Evolutionary conservation across 768 basidiomycete species (phyloP).

Genomic region (Daedaleopsis nitida): DNA sequence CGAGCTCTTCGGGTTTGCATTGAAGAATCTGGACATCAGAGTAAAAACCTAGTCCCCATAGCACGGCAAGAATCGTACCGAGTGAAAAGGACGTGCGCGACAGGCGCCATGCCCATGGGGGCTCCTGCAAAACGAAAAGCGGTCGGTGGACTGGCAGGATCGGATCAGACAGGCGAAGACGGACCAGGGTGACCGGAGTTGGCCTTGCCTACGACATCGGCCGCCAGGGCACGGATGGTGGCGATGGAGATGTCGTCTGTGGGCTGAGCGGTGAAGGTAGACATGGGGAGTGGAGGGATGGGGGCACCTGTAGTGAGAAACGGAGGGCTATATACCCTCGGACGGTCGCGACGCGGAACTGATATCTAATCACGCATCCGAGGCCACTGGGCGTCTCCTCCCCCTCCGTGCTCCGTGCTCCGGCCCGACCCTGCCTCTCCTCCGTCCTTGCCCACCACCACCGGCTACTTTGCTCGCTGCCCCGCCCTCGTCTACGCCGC

Average conservation of each 20-base stretch:
- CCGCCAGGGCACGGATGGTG: slow-evolving; percentile 77
- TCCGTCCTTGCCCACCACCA: neutral
- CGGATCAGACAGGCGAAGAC: slow-evolving; percentile 15
- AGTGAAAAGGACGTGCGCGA: slow-evolving; percentile 78
- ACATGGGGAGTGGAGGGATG: slow-evolving; percentile 35
- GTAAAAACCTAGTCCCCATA: slow-evolving; percentile 14
- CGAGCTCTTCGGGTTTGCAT: slow-evolving; percentile 84
- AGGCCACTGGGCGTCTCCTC: slow-evolving; percentile 1
- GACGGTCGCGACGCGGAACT: slow-evolving; percentile 9
- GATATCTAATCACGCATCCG: slow-evolving; percentile 24
- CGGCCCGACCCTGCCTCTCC: neutral
- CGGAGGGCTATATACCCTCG: slow-evolving; percentile 10
- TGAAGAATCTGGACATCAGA: slow-evolving; percentile 65
- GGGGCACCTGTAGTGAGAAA: slow-evolving; percentile 13
- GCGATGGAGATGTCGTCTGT: slow-evolving; percentile 63
- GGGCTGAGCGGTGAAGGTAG: slow-evolving; percentile 37
- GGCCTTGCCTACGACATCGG: slow-evolving; percentile 78
- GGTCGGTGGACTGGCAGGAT: slow-evolving; percentile 4
- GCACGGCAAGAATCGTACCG: slow-evolving; percentile 43
- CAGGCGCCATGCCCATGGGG: slow-evolving; percentile 92
- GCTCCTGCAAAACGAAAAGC: slow-evolving; percentile 57
- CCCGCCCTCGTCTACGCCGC: slow-evolving; percentile 1
- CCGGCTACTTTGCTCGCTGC: neutral
- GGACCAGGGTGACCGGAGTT: slow-evolving; percentile 93
- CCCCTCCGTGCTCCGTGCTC: neutral